phyloP scores from a whole-genome alignment of 2,329 filamentous ascomycete species.

The Colletotrichum camelliae region DNA sequence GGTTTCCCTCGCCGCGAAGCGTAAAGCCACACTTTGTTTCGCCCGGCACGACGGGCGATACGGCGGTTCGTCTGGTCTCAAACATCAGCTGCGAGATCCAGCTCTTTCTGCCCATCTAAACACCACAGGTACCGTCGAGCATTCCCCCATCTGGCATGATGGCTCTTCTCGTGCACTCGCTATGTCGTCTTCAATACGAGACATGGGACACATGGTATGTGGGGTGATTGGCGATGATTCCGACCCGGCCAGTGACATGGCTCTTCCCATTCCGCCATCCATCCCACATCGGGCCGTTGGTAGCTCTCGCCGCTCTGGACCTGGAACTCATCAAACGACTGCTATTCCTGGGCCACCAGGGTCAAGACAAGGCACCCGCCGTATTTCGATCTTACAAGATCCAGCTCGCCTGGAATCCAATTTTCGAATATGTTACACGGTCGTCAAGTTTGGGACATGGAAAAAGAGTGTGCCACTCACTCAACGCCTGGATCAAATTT shows the following conservation, averaged over 20 bases:
- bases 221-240: background rate
- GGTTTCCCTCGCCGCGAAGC: background rate
- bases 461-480: no score
- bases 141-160: background rate
- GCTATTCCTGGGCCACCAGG: background rate
- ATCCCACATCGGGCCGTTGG: background rate
- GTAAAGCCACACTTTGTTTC: background rate
- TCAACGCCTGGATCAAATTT: no score
- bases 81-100: background rate
- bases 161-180: background rate
- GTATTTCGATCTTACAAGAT: background rate
- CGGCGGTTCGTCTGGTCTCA: conserved; percentile 1
- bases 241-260: background rate
- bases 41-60: background rate
- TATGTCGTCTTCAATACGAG: background rate
- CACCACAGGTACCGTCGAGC: background rate
- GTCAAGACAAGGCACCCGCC: background rate
- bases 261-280: background rate
- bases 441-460: background rate
- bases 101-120: background rate
- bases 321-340: background rate
- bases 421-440: background rate
- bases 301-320: background rate
- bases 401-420: background rate
- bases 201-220: background rate